Evolutionary conservation across 345 rosid species (phyloP).

Genomic region (Euphorbia lathyris): DNA sequence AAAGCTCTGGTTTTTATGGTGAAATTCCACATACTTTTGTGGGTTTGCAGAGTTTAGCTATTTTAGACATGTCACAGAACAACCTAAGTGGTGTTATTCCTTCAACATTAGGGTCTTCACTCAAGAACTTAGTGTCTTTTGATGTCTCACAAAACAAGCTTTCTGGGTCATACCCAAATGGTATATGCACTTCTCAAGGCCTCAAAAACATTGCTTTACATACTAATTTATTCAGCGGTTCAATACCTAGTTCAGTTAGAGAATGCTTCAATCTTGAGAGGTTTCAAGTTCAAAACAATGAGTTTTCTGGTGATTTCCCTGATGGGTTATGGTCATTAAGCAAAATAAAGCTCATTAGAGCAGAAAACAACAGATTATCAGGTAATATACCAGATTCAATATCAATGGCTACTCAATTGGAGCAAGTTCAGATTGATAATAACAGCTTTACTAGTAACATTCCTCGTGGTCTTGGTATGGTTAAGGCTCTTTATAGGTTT

Average conservation of each 20-base stretch:
- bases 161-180: slow-evolving; percentile 64
- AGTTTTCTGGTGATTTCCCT: slow-evolving; percentile 76
- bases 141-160: slow-evolving; percentile 83
- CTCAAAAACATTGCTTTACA: slow-evolving; percentile 62
- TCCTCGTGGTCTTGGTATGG: slow-evolving; percentile 67
- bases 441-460: slow-evolving; percentile 66
- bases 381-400: slow-evolving; percentile 65
- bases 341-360: slow-evolving; percentile 70
- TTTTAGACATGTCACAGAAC: slow-evolving; percentile 71
- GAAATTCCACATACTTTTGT: slow-evolving; percentile 62
- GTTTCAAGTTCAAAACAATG: slow-evolving; percentile 84
- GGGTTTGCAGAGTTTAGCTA: slow-evolving; percentile 51
- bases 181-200: slow-evolving; percentile 60
- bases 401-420: slow-evolving; percentile 64
- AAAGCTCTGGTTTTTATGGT: slow-evolving; percentile 77
- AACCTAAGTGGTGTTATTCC: slow-evolving; percentile 71
- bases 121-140: slow-evolving; percentile 60
- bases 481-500: slow-evolving; percentile 82
- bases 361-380: slow-evolving; percentile 69
- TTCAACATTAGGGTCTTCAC: slow-evolving; percentile 47
- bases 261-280: slow-evolving; percentile 71
- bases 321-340: slow-evolving; percentile 61
- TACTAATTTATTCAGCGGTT: slow-evolving; percentile 64
- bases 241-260: slow-evolving; percentile 52
- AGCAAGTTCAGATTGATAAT: slow-evolving; percentile 90